phyloP scores from a whole-genome alignment of 164 flowering plant species.

The Tetracentron sinense region DNA sequence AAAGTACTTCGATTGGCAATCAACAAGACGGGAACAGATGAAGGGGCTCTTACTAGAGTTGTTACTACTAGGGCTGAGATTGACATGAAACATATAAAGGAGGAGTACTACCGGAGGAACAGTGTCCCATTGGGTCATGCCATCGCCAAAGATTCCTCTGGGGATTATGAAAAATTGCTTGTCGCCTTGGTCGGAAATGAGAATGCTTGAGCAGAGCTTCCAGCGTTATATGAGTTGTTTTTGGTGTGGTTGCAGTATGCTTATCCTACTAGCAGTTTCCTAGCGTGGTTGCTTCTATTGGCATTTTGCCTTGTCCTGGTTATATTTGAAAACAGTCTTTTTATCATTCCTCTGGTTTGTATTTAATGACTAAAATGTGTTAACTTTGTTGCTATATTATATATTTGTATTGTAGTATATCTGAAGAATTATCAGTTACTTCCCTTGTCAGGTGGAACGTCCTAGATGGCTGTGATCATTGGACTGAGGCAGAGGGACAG shows the following conservation, averaged over 20 bases:
- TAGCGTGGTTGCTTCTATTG: background rate
- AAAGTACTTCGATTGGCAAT: conserved; percentile 51
- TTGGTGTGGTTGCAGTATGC: too few species aligned
- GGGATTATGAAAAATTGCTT: conserved; percentile 70
- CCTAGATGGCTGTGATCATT: too few species aligned
- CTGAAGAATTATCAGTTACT: too few species aligned
- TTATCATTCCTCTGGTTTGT: too few species aligned
- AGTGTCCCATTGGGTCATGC: conserved; percentile 57
- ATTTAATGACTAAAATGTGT: too few species aligned
- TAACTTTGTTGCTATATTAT: too few species aligned
- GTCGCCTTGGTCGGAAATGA: conserved; percentile 49
- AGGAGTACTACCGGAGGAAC: conserved; percentile 57
- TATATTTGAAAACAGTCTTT: too few species aligned
- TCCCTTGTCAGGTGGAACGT: too few species aligned
- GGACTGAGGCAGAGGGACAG: too few species aligned
- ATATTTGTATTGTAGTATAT: too few species aligned
- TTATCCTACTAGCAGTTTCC: too few species aligned
- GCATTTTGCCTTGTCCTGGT: background rate
- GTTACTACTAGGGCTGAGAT: conserved; percentile 76
- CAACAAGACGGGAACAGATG: conserved; percentile 65
- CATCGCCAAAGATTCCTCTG: conserved; percentile 55
- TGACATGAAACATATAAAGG: conserved; percentile 69
- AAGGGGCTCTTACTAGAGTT: conserved; percentile 72
- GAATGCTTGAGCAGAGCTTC: conserved; percentile 11
- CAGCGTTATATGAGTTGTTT: too few species aligned